A percentile compares a stretch with the other conserved stretches of the same genome.
phyloP scores from a whole-genome alignment of 192 early-diverging fungal genomes.

The Linnemannia schmuckeri region DNA sequence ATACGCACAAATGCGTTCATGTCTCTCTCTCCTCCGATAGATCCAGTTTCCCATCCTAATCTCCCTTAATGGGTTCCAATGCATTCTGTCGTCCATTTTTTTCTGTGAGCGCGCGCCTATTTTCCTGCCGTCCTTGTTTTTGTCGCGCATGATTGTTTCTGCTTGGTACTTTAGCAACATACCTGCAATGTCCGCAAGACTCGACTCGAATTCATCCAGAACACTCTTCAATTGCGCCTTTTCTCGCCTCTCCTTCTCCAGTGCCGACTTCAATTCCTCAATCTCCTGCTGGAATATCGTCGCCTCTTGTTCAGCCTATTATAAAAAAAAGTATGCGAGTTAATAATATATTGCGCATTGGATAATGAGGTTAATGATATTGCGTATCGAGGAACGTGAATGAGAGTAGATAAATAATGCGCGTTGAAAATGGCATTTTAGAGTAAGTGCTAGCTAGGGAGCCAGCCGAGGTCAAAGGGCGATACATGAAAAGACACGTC shows the following conservation, averaged over 20 bases:
- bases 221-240: constrained; percentile 39
- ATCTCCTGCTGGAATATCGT: constrained; percentile 47
- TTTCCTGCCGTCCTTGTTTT: too few relatives aligned
- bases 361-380: background rate
- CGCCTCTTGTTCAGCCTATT: constrained; percentile 53
- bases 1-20: too few relatives aligned
- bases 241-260: constrained; percentile 41
- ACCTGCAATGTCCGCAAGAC: constrained; percentile 54
- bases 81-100: too few relatives aligned
- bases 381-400: too few relatives aligned
- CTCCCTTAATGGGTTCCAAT: too few relatives aligned
- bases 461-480: background rate
- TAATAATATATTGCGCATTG: background rate
- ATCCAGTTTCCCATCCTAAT: too few relatives aligned
- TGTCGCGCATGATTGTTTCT: background rate
- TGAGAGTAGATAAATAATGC: too few relatives aligned
- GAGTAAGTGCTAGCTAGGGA: background rate
- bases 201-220: constrained; percentile 50
- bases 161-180: background rate
- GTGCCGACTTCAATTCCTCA: constrained; percentile 31
- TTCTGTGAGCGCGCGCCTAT: too few relatives aligned
- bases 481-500: background rate
- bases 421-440: background rate
- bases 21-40: too few relatives aligned
- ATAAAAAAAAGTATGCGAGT: background rate